Percentiles rank a stretch among this genome's conserved stretches.
Evolutionary conservation across 257 asterid genomes (phyloP).

Genomic region (Fraxinus pennsylvanica): DNA sequence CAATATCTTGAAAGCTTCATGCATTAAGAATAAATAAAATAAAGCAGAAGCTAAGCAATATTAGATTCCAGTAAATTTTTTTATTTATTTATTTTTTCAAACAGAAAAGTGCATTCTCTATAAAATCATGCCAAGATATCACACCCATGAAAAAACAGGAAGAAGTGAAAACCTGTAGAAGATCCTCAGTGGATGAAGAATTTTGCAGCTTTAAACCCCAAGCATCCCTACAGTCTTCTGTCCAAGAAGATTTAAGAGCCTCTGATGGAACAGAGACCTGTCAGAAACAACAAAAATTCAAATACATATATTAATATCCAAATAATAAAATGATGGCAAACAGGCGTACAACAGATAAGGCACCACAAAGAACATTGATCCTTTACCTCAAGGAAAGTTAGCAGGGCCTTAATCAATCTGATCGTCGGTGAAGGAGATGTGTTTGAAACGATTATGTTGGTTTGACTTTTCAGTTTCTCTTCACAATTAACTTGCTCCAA

Average conservation of each 20-base stretch:
- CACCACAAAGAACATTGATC: conserved; percentile 14
- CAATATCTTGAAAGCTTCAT: not conserved
- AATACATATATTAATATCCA: not conserved
- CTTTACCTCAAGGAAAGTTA: conserved; percentile 74
- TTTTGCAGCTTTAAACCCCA: conserved; percentile 79
- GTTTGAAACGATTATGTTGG: conserved; percentile 29
- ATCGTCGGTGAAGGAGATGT: conserved; percentile 57
- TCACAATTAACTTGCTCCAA: conserved; percentile 31
- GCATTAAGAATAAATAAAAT: not conserved
- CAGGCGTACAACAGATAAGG: conserved; percentile 12
- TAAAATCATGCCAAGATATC: conserved; percentile 11
- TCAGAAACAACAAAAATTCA: conserved; percentile 4
- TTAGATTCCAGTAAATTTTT: too few species aligned
- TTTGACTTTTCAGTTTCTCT: conserved; percentile 36
- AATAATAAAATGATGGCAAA: conserved; percentile 10
- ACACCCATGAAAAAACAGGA: not conserved
- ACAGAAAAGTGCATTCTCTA: conserved; percentile 7
- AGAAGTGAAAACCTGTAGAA: conserved; percentile 61
- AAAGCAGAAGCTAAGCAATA: not conserved
- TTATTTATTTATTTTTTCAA: too few species aligned
- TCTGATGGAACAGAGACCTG: conserved; percentile 82
- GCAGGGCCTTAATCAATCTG: conserved; percentile 68
- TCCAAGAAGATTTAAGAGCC: conserved; percentile 83
- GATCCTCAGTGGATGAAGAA: conserved; percentile 60
- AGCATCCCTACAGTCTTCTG: conserved; percentile 61